These are phyloP conservation scores for Coemansia sp. DNA, from an alignment of 192 early-diverging fungal species.

Conservation along the genomic window DNA sequence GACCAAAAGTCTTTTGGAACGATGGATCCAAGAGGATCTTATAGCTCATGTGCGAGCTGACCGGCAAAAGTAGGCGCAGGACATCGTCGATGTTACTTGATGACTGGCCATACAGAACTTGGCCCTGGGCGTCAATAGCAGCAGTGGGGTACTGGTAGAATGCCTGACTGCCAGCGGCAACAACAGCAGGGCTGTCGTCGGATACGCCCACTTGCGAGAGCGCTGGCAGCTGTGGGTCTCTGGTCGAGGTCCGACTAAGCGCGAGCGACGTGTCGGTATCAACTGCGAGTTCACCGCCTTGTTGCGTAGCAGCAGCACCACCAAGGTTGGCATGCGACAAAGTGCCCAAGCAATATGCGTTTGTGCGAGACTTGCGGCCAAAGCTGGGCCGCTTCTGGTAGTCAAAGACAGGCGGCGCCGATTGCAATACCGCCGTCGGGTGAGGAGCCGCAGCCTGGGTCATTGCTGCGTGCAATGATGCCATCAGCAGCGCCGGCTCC, in stretches of 20 bases:
- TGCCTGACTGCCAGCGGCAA: background rate
- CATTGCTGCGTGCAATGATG: conserved; percentile 19
- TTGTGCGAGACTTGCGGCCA: background rate
- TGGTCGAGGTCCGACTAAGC: conserved; percentile 21
- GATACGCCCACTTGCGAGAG: background rate
- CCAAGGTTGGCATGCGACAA: background rate
- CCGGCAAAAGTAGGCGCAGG: conserved; percentile 32
- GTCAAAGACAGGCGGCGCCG: background rate
- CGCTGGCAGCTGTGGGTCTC: background rate
- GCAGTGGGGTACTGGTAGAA: conserved; percentile 18
- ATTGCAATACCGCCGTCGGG: background rate
- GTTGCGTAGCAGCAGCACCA: background rate
- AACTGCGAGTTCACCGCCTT: background rate
- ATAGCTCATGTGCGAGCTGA: conserved; percentile 12
- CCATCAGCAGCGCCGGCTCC: conserved; percentile 39
- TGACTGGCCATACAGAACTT: conserved; percentile 19
- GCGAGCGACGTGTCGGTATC: conserved; percentile 1
- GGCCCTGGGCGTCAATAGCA: conserved; percentile 33
- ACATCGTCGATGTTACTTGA: conserved; percentile 38
- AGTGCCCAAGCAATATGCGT: background rate
- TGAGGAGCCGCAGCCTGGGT: background rate
- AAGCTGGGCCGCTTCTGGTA: background rate
- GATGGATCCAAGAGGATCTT: conserved; percentile 41
- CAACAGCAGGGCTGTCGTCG: background rate
- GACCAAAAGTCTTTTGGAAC: conserved; percentile 46